Percentiles rank a stretch among this genome's conserved stretches.
Conservation (phyloP, 2,329 filamentous ascomycete genomes). For the Rutstroemia sp. region DNA sequence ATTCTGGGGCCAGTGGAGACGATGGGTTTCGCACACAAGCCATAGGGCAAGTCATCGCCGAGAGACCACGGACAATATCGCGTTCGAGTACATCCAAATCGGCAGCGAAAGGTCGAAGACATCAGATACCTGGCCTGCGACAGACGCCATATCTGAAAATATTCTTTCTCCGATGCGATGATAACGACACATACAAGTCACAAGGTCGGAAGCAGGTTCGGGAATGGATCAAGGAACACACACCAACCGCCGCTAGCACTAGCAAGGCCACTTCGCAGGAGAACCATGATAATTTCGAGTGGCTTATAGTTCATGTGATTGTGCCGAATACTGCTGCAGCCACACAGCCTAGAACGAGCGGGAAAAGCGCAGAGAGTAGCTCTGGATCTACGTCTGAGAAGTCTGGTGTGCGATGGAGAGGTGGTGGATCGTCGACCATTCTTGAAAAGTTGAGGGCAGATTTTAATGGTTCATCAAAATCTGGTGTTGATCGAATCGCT, state of each 20-base stretch:
- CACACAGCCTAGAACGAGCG: constrained; percentile 62
- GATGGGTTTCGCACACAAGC: constrained; percentile 56
- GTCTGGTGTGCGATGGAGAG: constrained; percentile 66
- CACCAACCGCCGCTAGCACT: constrained; percentile 48
- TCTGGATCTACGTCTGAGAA: constrained; percentile 58
- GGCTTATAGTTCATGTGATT: constrained; percentile 89
- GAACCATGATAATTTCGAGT: constrained; percentile 94
- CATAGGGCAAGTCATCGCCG: constrained; percentile 33
- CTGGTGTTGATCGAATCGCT: constrained; percentile 66
- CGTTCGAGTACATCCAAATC: constrained; percentile 16
- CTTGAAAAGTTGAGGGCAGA: constrained; percentile 85
- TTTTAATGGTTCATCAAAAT: constrained; percentile 73
- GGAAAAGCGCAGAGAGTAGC: constrained; percentile 39
- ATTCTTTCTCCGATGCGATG: constrained; percentile 83
- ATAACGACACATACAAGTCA: constrained; percentile 88
- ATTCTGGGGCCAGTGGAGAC: constrained; percentile 34
- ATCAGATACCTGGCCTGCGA: constrained; percentile 90
- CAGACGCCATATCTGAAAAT: constrained; percentile 92
- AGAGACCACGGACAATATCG: constrained; percentile 19
- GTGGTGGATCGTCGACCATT: constrained; percentile 70
- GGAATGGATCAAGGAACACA: constrained; percentile 84
- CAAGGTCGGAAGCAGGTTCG: constrained; percentile 69
- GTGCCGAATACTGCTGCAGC: constrained; percentile 77
- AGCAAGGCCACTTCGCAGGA: constrained; percentile 63
- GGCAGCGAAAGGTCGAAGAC: constrained; percentile 55